Evolutionary conservation across 441 rosid species (phyloP), one percentile per base, ranked within the genome.

Genomic region (Viola pubescens): DNA sequence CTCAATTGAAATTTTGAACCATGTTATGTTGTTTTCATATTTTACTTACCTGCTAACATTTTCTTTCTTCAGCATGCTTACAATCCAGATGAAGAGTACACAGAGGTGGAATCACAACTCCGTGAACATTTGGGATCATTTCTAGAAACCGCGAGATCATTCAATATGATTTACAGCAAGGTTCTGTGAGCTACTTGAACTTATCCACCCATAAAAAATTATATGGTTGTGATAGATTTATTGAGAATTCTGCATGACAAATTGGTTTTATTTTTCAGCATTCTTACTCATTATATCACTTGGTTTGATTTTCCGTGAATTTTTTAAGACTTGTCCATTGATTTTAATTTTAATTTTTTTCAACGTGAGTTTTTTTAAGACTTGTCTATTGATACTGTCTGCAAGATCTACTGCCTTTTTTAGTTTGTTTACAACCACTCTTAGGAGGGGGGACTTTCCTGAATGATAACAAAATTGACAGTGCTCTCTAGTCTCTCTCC

Each of bases 31-130:
- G 34, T 26, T 57, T 6, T 45, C 50, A 1, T 48, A 47, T 13
- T 56, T 63, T 37, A 52, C 50, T 65, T 44, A 45, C 13, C 26
- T 38, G 38, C n/a, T 19, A 19, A 16, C 5, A 26, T 37, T 41
- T 16, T 46, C 56, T 62, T 43, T 52, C 39, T 56, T 62, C 74
- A 90, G 95, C 90, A 88, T 85, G 88, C 97, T 50, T 94, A 88
- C 80, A 94, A 90, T 62, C 97, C 95, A 4, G 94, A 88, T 53
- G 97, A 94, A 76, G 99, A 94, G 61, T 90, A 86, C 66, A 64
- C 74, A 10, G 91, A 88, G 74, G 97, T 87, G 64, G 97, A 94
- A 73, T 74, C 92, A 26, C 81, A 81, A 70, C 76, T 88, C 62
- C 82, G 90, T 74, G 80, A 77, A 26, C 87, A 83, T 75, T 69